Base-by-base conservation (phyloP, 2,329 filamentous ascomycete genomes). In the Ceratocystis cacaofunesta region DNA sequence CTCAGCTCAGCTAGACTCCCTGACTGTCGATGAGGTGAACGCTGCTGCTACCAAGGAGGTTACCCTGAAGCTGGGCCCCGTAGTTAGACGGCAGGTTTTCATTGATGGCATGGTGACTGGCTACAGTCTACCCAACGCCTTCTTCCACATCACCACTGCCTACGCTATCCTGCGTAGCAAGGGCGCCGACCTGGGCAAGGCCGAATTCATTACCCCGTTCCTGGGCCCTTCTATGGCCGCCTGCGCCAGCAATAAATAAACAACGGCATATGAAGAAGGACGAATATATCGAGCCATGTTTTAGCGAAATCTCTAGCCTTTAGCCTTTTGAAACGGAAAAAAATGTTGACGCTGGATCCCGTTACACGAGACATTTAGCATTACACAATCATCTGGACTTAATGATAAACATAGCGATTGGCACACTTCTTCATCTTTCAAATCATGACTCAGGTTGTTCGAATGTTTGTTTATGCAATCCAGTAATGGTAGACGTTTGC, bases 141-240 rank as follows among this genome's bases (percentile, higher is more conserved):
- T 77, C 72, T 87, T 87, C 71, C 85, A 87, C 69, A 67, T 81
- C 3, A 77, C 74, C 28, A 83, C 78, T 5, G 78, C 80, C 5
- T 86, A 87, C 72, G 75, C 72, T 1, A 80, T 87, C 61, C 70
- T 86, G 69, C 75, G 84, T 61, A 75, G 74, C 60, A 77, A 80
- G 72, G 84, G 83, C 0, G 80, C 85, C 15, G 77, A 77, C 0
- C 25, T 87, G 36, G 83, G 83, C 10, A 86, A 86, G 76, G 46
- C 68, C 22, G 82, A 85, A 69, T 85, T 77, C 70, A 15, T 66
- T n/a, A 32, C 2, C 28, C 36, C 67, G 10, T 67, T 52, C 61
- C 25, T 67, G 25, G 63, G 63, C 22, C 66, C 66, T 30, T 60
- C 64, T 8, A 30, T 67, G 28, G 63, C 66, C n/a, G 36, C 66